phyloP scores from a whole-genome alignment of 768 basidiomycete species.

The Kwoniella pini region DNA sequence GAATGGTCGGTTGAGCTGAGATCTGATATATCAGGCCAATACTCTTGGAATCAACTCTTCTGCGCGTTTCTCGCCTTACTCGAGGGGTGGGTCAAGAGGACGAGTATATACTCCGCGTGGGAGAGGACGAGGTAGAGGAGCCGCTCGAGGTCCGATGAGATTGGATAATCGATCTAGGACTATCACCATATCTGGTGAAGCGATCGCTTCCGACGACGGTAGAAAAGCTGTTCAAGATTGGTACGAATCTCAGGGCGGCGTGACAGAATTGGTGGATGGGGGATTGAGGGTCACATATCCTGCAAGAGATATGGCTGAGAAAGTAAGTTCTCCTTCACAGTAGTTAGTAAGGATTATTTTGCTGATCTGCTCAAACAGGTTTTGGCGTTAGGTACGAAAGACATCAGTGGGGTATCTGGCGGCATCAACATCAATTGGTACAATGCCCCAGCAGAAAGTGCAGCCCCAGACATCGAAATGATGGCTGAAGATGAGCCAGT shows the following conservation, averaged over 20 bases:
- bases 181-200: constrained; percentile 70
- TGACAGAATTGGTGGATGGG: constrained; percentile 24
- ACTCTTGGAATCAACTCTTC: constrained; percentile 54
- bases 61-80: constrained; percentile 54
- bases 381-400: constrained; percentile 40
- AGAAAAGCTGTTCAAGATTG: constrained; percentile 71
- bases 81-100: constrained; percentile 15
- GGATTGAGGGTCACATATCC: constrained; percentile 39
- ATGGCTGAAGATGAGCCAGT: constrained; percentile 24
- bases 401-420: constrained; percentile 20
- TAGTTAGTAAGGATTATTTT: background rate
- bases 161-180: constrained; percentile 86
- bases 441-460: constrained; percentile 5
- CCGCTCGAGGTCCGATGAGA: constrained; percentile 70
- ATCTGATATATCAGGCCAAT: constrained; percentile 65
- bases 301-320: constrained; percentile 48
- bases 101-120: constrained; percentile 61
- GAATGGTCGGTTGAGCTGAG: constrained; percentile 57
- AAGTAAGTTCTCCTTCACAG: constrained; percentile 25
- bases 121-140: constrained; percentile 66
- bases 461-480: constrained; percentile 39
- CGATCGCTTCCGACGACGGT: constrained; percentile 57
- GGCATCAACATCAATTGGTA: constrained; percentile 35
- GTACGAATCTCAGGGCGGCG: constrained; percentile 67
- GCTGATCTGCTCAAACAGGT: constrained; percentile 22